Evolutionary conservation across 371 early-diverging fungal genomes (phyloP).

Genomic region (Syncephalastrum contaminatum): DNA sequence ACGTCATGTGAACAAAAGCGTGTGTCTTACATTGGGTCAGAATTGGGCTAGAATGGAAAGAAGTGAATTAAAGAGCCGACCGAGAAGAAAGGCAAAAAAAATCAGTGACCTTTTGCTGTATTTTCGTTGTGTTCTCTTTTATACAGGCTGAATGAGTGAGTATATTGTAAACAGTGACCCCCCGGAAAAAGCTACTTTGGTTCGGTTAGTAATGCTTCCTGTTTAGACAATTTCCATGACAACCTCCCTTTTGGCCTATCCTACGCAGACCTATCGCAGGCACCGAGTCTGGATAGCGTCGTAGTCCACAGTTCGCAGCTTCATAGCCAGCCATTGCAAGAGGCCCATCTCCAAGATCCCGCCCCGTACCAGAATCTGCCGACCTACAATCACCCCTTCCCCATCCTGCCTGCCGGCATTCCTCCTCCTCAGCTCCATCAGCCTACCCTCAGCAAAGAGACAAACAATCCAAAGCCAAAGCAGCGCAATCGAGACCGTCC

Average conservation of each 20-base stretch:
- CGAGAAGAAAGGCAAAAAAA: no score
- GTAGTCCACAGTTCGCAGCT: conserved; percentile 21
- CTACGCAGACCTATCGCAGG: conserved; percentile 29
- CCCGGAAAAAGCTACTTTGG: conserved; percentile 8
- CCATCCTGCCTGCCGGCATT: conserved; percentile 22
- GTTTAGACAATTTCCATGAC: conserved; percentile 25
- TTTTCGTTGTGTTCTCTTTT: neutral
- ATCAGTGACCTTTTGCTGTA: no score
- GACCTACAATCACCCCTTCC: conserved; percentile 24
- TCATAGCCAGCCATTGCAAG: conserved; percentile 12
- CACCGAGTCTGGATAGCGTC: conserved; percentile 20
- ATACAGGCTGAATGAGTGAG: conserved; percentile 17
- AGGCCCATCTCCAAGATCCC: conserved; percentile 12
- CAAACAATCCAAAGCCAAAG: conserved; percentile 4
- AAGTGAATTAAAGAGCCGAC: no score
- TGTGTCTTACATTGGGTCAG: no score
- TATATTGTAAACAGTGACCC: conserved; percentile 12
- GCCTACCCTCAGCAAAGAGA: conserved; percentile 12
- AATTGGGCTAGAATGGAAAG: no score
- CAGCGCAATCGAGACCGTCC: neutral
- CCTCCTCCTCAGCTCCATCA: conserved; percentile 24
- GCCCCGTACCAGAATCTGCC: conserved; percentile 11
- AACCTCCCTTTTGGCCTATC: conserved; percentile 27
- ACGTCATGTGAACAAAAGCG: no score
- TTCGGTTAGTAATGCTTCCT: conserved; percentile 16